These are phyloP conservation scores for Bacidia rubella DNA, from an alignment of 495 filamentous ascomycete species.

Conservation along the genomic window DNA sequence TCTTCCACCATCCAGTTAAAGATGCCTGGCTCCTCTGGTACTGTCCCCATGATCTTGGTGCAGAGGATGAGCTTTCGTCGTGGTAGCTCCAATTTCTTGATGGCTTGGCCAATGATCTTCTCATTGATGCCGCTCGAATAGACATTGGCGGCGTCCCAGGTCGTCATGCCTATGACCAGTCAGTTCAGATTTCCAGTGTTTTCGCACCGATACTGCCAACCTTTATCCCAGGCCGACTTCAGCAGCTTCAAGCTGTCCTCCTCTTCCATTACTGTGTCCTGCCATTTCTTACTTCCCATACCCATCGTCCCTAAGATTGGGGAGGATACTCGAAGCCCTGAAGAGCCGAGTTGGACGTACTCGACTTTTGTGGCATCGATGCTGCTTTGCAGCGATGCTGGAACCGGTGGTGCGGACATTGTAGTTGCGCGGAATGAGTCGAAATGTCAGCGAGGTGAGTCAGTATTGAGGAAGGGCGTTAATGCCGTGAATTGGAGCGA, in stretches of 20 bases:
- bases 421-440: too few relatives aligned
- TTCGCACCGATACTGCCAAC: slow-evolving; percentile 11
- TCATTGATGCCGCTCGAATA: slow-evolving; percentile 31
- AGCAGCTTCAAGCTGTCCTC: slow-evolving; percentile 21
- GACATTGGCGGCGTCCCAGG: slow-evolving; percentile 31
- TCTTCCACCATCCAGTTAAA: slow-evolving; percentile 17
- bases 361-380: slow-evolving; percentile 23
- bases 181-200: slow-evolving; percentile 10
- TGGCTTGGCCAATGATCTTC: slow-evolving; percentile 30
- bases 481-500: too few relatives aligned
- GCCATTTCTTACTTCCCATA: slow-evolving; percentile 28
- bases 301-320: slow-evolving; percentile 33
- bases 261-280: slow-evolving; percentile 29
- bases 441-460: too few relatives aligned
- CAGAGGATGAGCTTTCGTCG: slow-evolving; percentile 29
- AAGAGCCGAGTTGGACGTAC: slow-evolving; percentile 25
- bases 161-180: slow-evolving; percentile 4
- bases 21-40: slow-evolving; percentile 22
- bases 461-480: too few relatives aligned
- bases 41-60: slow-evolving; percentile 29
- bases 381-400: slow-evolving; percentile 11
- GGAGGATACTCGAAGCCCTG: slow-evolving; percentile 30
- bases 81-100: slow-evolving; percentile 28
- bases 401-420: not conserved
- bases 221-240: slow-evolving; percentile 30